Evolutionary conservation across 306 rosid species (phyloP).

Genomic region (Rubus idaeus): DNA sequence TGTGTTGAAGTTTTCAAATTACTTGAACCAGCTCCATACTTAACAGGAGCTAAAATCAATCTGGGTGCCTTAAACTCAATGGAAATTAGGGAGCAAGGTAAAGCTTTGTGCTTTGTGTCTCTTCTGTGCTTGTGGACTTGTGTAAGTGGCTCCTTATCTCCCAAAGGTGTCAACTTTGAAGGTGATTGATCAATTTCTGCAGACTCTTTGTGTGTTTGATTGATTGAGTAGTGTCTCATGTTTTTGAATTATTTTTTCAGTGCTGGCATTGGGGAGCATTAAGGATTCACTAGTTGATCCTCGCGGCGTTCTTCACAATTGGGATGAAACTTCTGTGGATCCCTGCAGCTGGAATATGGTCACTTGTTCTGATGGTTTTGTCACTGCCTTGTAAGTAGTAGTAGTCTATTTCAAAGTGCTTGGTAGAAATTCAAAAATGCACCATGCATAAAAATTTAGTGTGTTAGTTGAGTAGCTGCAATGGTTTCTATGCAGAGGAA

Average conservation of each 20-base stretch:
- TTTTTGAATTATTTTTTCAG: conserved; percentile 33
- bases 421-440: conserved; percentile 1
- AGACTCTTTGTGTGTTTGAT: not conserved
- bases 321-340: conserved; percentile 89
- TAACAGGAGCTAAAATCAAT: conserved; percentile 18
- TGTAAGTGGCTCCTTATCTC: conserved; percentile 55
- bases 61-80: conserved; percentile 36
- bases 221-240: not conserved
- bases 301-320: conserved; percentile 49
- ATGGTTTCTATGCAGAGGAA: conserved; percentile 54
- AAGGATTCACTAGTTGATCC: conserved; percentile 59
- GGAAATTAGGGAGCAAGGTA: conserved; percentile 42
- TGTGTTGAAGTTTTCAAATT: conserved; percentile 40
- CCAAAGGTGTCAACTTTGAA: conserved; percentile 88
- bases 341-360: conserved; percentile 91
- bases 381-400: conserved; percentile 68
- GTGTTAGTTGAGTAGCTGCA: not conserved
- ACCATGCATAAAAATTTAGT: not conserved
- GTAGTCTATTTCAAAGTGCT: not conserved
- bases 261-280: conserved; percentile 68
- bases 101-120: conserved; percentile 35
- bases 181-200: conserved; percentile 45
- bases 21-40: conserved; percentile 37
- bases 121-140: conserved; percentile 50
- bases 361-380: conserved; percentile 77